These are phyloP conservation scores for Ganoderma multipileum DNA, from an alignment of 1,284 basidiomycete genomes.

Conservation along the genomic window DNA sequence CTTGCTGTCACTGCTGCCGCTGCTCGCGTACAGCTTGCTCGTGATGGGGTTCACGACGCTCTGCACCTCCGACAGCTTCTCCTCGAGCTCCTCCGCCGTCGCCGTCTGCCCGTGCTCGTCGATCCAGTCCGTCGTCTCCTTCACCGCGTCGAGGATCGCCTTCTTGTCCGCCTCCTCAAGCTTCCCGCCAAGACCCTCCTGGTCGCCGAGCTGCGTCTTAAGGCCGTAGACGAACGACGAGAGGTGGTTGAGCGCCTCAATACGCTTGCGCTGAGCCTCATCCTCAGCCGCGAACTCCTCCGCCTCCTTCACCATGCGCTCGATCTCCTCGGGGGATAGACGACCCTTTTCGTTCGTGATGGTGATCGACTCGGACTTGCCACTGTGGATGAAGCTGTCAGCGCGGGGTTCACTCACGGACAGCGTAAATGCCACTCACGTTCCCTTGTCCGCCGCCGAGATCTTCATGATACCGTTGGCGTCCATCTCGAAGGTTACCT, in stretches of 20 bases:
- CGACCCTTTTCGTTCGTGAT: conserved; percentile 90
- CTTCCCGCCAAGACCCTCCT: conserved; percentile 92
- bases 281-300: conserved; percentile 91
- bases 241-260: conserved; percentile 85
- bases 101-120: conserved; percentile 83
- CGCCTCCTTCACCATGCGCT: conserved; percentile 92
- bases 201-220: conserved; percentile 87
- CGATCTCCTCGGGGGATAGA: conserved; percentile 86
- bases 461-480: conserved; percentile 94
- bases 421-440: conserved; percentile 54
- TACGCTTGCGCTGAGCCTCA: conserved; percentile 86
- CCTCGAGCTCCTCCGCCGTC: conserved; percentile 88
- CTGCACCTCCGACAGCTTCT: conserved; percentile 80
- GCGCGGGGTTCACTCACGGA: neutral
- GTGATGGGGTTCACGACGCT: conserved; percentile 68
- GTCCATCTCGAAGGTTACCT: conserved; percentile 95
- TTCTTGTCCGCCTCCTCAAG: conserved; percentile 89
- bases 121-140: conserved; percentile 93
- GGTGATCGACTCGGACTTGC: conserved; percentile 88
- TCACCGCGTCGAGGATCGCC: conserved; percentile 82
- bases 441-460: conserved; percentile 89
- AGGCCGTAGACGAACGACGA: conserved; percentile 84
- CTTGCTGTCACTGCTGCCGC: conserved; percentile 44
- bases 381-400: conserved; percentile 52
- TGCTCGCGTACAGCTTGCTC: conserved; percentile 75